Conservation (phyloP, 345 rosid species). For the Eucalyptus polyanthemos region DNA sequence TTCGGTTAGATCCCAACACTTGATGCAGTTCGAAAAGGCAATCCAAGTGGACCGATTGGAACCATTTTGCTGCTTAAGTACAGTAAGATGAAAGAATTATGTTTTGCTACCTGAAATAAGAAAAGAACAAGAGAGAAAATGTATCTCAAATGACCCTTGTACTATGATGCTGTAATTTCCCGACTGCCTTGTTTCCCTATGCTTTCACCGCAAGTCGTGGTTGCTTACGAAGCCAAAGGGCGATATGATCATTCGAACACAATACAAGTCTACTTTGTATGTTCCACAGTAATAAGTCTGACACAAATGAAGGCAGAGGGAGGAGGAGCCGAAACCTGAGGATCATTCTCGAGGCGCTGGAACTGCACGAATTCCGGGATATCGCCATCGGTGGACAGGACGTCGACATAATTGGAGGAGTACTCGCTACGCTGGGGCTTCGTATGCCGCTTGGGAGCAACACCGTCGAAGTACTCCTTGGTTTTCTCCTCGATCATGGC, state of each 20-base stretch:
- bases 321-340: conserved; percentile 2
- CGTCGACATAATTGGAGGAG: conserved; percentile 32
- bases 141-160: neutral
- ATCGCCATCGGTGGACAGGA: neutral
- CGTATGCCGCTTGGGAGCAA: conserved; percentile 42
- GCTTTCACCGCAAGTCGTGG: neutral
- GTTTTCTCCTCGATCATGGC: conserved; percentile 21
- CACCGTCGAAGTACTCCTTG: conserved; percentile 25
- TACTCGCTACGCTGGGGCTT: conserved; percentile 63
- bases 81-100: neutral
- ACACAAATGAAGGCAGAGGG: neutral
- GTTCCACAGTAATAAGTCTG: neutral
- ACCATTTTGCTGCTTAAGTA: neutral
- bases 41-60: neutral
- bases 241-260: neutral
- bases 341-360: conserved; percentile 29
- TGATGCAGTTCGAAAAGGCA: neutral
- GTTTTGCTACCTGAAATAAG: neutral
- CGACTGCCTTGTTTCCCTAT: neutral
- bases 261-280: neutral
- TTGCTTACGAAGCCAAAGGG: neutral
- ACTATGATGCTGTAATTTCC: neutral
- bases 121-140: neutral
- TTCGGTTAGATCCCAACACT: neutral
- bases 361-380: conserved; percentile 32